Percentiles rank a stretch among this genome's conserved stretches.
phyloP scores from a whole-genome alignment of 805 yeast species.

The Scheffersomyces coipomensis region DNA sequence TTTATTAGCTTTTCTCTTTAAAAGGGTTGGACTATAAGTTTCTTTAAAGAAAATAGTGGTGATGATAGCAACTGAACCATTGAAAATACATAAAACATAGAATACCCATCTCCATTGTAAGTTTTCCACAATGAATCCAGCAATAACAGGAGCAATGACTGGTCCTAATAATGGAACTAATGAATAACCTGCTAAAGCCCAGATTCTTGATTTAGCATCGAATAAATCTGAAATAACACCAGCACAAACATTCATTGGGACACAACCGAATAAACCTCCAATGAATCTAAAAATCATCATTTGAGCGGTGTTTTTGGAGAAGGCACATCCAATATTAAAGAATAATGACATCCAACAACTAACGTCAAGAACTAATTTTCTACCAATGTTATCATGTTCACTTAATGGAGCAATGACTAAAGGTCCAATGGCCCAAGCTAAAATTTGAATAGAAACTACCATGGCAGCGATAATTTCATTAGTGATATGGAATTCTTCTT shows the following conservation, averaged over 20 bases:
- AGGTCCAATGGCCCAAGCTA: constrained; percentile 43
- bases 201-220: constrained; percentile 29
- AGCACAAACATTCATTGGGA: constrained; percentile 38
- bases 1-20: constrained; percentile 22
- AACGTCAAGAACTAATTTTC: constrained; percentile 29
- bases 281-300: constrained; percentile 31
- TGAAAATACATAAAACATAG: constrained; percentile 31
- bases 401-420: constrained; percentile 38
- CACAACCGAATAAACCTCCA: constrained; percentile 39
- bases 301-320: constrained; percentile 30
- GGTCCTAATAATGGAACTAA: constrained; percentile 39
- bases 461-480: constrained; percentile 23
- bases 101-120: constrained; percentile 38
- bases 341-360: constrained; percentile 33
- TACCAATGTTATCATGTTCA: constrained; percentile 35
- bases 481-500: constrained; percentile 26
- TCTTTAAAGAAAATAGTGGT: constrained; percentile 31
- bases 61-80: constrained; percentile 29
- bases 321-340: constrained; percentile 37
- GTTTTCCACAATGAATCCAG: constrained; percentile 32
- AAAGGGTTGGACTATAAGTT: constrained; percentile 35
- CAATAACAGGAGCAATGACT: constrained; percentile 36
- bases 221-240: constrained; percentile 37
- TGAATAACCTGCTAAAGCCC: constrained; percentile 35
- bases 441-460: constrained; percentile 33